Percentiles rank a stretch among this genome's conserved stretches.
Evolutionary conservation across 306 rosid species (phyloP).

Genomic region (Vigna reflexopilosa): DNA sequence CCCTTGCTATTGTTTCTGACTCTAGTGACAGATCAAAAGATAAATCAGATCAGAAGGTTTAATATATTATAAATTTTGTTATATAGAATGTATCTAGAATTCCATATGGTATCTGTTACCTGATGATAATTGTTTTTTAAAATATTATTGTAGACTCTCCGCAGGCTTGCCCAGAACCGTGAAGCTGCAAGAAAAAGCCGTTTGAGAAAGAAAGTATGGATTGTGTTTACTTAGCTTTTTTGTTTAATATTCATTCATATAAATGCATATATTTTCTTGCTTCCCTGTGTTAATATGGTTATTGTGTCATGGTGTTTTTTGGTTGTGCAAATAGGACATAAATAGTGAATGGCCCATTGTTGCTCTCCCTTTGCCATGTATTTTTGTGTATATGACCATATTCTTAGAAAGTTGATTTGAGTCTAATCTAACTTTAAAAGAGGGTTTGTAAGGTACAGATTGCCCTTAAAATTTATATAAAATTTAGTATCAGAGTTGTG

Average conservation of each 20-base stretch:
- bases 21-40: constrained; percentile 96
- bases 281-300: constrained; percentile 9
- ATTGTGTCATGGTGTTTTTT: neutral
- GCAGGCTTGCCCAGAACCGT: constrained; percentile 97
- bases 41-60: constrained; percentile 94
- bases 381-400: neutral
- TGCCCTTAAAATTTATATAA: too few species aligned
- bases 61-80: constrained; percentile 25
- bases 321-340: neutral
- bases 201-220: constrained; percentile 84
- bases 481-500: too few species aligned
- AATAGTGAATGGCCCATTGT: constrained; percentile 1
- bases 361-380: neutral
- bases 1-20: constrained; percentile 67
- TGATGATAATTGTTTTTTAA: constrained; percentile 36
- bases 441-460: too few species aligned
- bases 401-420: too few species aligned
- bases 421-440: too few species aligned
- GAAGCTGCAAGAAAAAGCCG: constrained; percentile 99
- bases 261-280: constrained; percentile 9
- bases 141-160: constrained; percentile 73
- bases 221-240: constrained; percentile 9
- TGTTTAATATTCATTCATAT: neutral
- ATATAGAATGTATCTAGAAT: constrained; percentile 23
- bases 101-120: constrained; percentile 21